A percentile compares a stretch with the other conserved stretches of the same genome.
These are phyloP conservation scores for Kodamaea anthophila DNA, from an alignment of 1,139 yeast species.

Conservation along the genomic window DNA sequence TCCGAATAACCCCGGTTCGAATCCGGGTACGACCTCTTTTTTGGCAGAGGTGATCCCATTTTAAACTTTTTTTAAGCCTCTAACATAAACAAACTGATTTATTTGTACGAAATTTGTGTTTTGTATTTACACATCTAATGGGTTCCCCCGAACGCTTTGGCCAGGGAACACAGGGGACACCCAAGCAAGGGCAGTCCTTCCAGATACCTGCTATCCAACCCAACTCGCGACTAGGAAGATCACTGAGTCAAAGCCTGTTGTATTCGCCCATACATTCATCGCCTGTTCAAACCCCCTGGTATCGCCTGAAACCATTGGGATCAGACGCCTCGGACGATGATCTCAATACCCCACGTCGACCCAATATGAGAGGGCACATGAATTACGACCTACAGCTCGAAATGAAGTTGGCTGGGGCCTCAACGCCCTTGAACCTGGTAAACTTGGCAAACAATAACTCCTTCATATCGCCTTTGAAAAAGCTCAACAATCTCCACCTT, in stretches of 20 bases:
- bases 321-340: slow-evolving; percentile 16
- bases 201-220: no score
- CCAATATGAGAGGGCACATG: slow-evolving; percentile 3
- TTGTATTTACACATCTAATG: slow-evolving; percentile 1
- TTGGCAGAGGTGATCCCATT: neutral
- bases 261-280: neutral
- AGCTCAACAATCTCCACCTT: slow-evolving; percentile 13
- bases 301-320: slow-evolving; percentile 8
- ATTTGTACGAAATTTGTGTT: no score
- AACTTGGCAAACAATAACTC: slow-evolving; percentile 13
- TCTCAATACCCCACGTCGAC: slow-evolving; percentile 7
- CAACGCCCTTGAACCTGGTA: slow-evolving; percentile 27
- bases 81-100: no score
- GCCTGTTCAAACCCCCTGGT: slow-evolving; percentile 9
- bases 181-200: no score
- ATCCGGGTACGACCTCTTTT: slow-evolving; percentile 78
- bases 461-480: slow-evolving; percentile 31
- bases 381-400: slow-evolving; percentile 13
- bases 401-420: slow-evolving; percentile 23
- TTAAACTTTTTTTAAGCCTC: no score
- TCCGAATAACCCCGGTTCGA: slow-evolving; percentile 93
- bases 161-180: no score
- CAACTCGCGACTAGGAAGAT: no score
- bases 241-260: neutral
- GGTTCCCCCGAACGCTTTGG: slow-evolving; percentile 1